Evolutionary conservation across 2,329 filamentous ascomycete genomes (phyloP), one percentile per base, ranked within the genome.

Genomic region (Alternaria infectoria): DNA sequence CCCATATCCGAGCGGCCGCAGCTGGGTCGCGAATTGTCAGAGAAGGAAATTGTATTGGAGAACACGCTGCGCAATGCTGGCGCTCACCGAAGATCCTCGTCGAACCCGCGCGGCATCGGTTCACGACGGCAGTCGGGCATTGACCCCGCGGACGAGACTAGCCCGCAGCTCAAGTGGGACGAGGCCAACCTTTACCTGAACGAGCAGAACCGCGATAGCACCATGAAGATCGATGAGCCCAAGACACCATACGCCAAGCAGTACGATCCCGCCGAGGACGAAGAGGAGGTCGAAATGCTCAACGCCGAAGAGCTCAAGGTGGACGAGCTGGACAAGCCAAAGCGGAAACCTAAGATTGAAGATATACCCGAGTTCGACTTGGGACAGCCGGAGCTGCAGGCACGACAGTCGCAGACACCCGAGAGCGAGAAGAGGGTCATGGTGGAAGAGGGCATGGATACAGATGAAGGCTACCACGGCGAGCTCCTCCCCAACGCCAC

Each of bases 191-290:
- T 99, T 30, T 99, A 97, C 82, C 87, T 99, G 57, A 96, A 96
- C 8, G 96, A 99, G 83, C 95, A 98, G 81, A 93, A 98, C 81
- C 94, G 92, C 81, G 93, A 90, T 63, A 91, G 91, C 66, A 97
- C 94, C 62, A 99, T 99, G 96, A 99, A 98, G 86, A 99, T 99
- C 69, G 92, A 93, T 70, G 96, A 99, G 83, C 96, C 96, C 65
- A 99, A 99, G 86, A 99, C 96, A 8, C 96, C 96, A 5, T 99
- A 95, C 79, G 96, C 93, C 36, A 91, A 91, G 76, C 93, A 93
- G 75, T 97, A 97, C 81, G 92, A 98, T 76, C 93, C 94, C 5
- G 80, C 89, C 45, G 93, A 97, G 76, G 95, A 98, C 68, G 93
- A 93, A 55, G 91, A 90, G 32, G 93, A 96, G 75, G 77, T 88